A percentile compares a stretch with the other conserved stretches of the same genome.
phyloP scores from a whole-genome alignment of 176 grass and related monocot genomes.

The Stipa capillata region DNA sequence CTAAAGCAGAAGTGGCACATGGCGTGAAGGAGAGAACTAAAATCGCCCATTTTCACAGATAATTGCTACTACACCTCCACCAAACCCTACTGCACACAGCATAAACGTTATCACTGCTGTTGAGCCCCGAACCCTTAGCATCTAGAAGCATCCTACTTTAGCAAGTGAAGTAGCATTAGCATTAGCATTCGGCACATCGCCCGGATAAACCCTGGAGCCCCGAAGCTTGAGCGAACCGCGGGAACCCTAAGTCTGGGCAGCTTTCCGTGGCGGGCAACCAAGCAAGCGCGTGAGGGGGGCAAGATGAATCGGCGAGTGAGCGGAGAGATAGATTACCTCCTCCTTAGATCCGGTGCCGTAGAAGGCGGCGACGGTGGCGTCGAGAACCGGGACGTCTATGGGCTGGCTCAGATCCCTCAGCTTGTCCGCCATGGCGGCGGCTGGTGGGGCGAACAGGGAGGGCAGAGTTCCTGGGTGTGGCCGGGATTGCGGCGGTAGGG shows the following conservation, averaged over 20 bases:
- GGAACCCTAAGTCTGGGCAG: conserved; percentile 32
- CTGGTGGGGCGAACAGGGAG: background rate
- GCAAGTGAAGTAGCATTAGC: background rate
- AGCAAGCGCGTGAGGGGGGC: background rate
- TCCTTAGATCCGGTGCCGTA: conserved; percentile 99
- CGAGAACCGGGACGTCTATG: conserved; percentile 81
- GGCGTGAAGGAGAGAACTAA: background rate
- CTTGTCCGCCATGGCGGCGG: conserved; percentile 74
- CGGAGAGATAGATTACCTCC: conserved; percentile 45
- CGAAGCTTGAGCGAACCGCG: background rate
- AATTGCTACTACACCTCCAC: background rate
- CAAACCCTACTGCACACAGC: background rate
- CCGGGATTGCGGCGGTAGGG: background rate
- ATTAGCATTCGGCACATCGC: background rate
- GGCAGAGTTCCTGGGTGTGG: background rate
- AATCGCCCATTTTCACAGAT: background rate
- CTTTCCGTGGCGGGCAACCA: background rate
- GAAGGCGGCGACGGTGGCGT: conserved; percentile 95
- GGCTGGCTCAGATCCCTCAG: conserved; percentile 98
- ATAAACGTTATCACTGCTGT: background rate
- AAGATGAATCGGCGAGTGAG: background rate
- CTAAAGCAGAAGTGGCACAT: background rate
- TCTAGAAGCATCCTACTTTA: background rate
- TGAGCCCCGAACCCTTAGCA: background rate
- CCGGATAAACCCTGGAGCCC: background rate